Evolutionary conservation across 306 rosid genomes (phyloP), one percentile per base, ranked within the genome.

Genomic region (Pterocarpus santalinus): DNA sequence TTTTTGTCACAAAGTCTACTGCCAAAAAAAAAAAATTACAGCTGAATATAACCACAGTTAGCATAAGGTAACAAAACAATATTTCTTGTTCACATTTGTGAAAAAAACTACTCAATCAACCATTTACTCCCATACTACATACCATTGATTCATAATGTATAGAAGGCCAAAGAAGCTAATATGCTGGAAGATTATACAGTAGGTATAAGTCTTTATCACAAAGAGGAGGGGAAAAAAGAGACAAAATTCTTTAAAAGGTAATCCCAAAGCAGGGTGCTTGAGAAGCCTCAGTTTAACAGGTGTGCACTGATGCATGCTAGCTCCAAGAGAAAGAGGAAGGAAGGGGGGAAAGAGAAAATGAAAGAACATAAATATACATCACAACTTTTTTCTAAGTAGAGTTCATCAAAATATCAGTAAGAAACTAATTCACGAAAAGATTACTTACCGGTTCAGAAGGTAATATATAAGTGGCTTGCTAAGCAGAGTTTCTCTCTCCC

Each of bases 401-500:
- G 72, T 72, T 76, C 44, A 56, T 52, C 55, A n/a, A 51, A 32
- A 69, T 76, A 47, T 70, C 13, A 3, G 67, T 9, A 80, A 34
- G 73, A 63, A 58, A 58, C 73, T 52, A 52, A 61, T 72, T 51
- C 43, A 49, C 16, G 66, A 52, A 60, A 64, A 73, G 28, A 74
- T 52, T 84, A 75, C 79, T 46, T 85, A 90, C 99, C 99, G 91
- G 79, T 96, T 96, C 87, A 96, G 68, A 85, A 96, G 56, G 88
- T 88, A 84, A 88, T 88, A 96, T 77, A 96, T 87, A 72, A 89
- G 60, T 34, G 97, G 91, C 92, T 96, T 96, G 94, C 98, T 92
- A 63, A 90, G 97, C 80, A 96, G 85, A 77, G 82, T 68, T 88
- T 96, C 99, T 90, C 97, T 89, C 78, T 96, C 99, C 90, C 94